phyloP scores from a whole-genome alignment of 2,329 filamentous ascomycete species.

The Lecanosticta acicola region DNA sequence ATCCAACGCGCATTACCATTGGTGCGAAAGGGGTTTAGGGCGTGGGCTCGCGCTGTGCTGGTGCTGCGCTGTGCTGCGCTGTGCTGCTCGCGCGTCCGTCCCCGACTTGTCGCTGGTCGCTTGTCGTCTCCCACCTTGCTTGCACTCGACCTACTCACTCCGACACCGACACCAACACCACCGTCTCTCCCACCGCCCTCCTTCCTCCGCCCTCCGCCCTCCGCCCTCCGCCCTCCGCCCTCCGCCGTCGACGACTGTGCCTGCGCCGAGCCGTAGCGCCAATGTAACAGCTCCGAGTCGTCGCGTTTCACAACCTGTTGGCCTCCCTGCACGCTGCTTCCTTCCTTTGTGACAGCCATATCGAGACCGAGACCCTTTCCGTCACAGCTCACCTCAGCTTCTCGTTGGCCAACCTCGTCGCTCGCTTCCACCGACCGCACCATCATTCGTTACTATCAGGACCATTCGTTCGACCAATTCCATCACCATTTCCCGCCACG shows the following conservation, averaged over 20 bases:
- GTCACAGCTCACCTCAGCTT: not conserved
- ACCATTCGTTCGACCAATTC: not conserved
- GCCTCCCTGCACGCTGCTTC: not conserved
- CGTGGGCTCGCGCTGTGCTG: no score
- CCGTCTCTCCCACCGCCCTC: not conserved
- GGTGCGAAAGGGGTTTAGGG: no score
- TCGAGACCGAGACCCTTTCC: not conserved
- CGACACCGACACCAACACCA: not conserved
- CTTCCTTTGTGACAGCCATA: not conserved
- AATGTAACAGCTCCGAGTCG: not conserved
- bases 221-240: not conserved
- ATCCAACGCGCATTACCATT: no score
- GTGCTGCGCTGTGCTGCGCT: no score
- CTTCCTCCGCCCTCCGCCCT: not conserved
- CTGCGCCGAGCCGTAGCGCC: conserved; percentile 8
- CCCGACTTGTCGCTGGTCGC: no score
- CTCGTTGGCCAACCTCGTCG: not conserved
- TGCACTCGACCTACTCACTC: no score
- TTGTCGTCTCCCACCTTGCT: no score
- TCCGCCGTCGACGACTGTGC: not conserved
- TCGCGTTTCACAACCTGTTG: not conserved
- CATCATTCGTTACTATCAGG: not conserved
- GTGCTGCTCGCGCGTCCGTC: no score
- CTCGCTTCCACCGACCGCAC: conserved; percentile 4
- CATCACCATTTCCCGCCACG: not conserved